Conservation (phyloP, 768 basidiomycete species). For the Amanita phalloides region DNA sequence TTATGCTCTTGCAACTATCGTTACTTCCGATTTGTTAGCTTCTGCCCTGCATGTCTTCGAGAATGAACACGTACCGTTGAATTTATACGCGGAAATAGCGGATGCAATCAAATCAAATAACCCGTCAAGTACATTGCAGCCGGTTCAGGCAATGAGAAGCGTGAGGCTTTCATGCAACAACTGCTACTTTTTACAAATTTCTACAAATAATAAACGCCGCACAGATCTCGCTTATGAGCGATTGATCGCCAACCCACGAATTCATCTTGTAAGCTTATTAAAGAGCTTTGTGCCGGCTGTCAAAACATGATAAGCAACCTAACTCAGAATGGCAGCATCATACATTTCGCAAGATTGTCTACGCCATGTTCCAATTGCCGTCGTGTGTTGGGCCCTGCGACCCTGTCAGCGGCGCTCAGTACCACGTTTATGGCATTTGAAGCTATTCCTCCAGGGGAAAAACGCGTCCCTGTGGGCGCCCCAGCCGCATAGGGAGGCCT, state of each 20-base stretch:
- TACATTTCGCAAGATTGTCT: conserved; percentile 37
- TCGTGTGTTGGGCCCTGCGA: conserved; percentile 41
- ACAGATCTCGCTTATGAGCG: not conserved
- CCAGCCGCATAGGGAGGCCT: not conserved
- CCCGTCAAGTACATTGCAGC: not conserved
- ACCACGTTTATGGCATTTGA: conserved; percentile 30
- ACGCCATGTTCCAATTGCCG: conserved; percentile 38
- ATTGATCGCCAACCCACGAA: not conserved
- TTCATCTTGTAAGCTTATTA: conserved; percentile 32
- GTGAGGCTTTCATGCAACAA: conserved; percentile 2
- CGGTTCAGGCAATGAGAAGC: not conserved
- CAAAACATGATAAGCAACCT: conserved; percentile 8
- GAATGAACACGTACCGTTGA: not conserved
- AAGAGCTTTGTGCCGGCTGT: conserved; percentile 34
- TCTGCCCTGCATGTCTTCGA: not conserved
- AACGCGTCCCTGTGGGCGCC: not conserved
- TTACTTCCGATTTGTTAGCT: conserved; percentile 1
- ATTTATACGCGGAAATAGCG: conserved; percentile 1
- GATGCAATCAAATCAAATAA: not conserved
- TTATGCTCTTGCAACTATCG: not conserved
- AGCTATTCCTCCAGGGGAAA: conserved; percentile 15
- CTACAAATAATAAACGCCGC: not conserved
- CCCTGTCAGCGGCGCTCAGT: conserved; percentile 39
- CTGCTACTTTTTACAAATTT: not conserved
- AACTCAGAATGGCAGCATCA: not conserved